These are phyloP conservation scores for Linum trigynum DNA, from an alignment of 345 rosid genomes.

Conservation along the genomic window DNA sequence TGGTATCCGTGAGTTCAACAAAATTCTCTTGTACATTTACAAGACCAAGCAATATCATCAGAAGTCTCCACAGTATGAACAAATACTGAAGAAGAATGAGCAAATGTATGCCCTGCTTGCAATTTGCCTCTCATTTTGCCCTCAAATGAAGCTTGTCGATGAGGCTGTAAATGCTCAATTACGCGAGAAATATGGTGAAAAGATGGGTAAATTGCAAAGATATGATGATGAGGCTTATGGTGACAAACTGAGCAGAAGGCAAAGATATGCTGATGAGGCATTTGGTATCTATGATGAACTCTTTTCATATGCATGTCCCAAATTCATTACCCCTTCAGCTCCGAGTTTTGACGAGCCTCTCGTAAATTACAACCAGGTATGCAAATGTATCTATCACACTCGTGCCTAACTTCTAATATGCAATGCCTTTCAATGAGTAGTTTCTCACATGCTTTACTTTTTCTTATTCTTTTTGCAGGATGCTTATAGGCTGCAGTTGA, in stretches of 20 bases:
- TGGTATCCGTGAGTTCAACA: slow-evolving; percentile 90
- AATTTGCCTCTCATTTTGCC: slow-evolving; percentile 79
- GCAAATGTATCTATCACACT: neutral
- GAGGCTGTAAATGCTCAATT: slow-evolving; percentile 81
- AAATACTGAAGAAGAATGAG: slow-evolving; percentile 91
- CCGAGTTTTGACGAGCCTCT: slow-evolving; percentile 94
- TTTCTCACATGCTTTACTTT: neutral
- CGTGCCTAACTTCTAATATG: too few relatives aligned
- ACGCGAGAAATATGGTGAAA: slow-evolving; percentile 96
- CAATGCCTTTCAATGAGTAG: too few relatives aligned
- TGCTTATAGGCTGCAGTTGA: slow-evolving; percentile 91
- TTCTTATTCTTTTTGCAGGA: slow-evolving; percentile 37
- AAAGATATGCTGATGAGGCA: slow-evolving; percentile 32
- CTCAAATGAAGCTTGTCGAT: slow-evolving; percentile 81
- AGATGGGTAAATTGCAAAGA: slow-evolving; percentile 91
- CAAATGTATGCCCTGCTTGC: slow-evolving; percentile 97
- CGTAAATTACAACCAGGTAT: slow-evolving; percentile 90
- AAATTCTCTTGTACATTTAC: slow-evolving; percentile 83
- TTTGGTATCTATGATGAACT: slow-evolving; percentile 79
- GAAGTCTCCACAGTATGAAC: slow-evolving; percentile 90
- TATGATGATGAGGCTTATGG: slow-evolving; percentile 36
- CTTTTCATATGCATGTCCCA: slow-evolving; percentile 98
- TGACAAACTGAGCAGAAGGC: too few relatives aligned
- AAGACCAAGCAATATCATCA: slow-evolving; percentile 92
- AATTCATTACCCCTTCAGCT: slow-evolving; percentile 90